Conservation (phyloP, 768 basidiomycete genomes). For the Russula sp. region DNA sequence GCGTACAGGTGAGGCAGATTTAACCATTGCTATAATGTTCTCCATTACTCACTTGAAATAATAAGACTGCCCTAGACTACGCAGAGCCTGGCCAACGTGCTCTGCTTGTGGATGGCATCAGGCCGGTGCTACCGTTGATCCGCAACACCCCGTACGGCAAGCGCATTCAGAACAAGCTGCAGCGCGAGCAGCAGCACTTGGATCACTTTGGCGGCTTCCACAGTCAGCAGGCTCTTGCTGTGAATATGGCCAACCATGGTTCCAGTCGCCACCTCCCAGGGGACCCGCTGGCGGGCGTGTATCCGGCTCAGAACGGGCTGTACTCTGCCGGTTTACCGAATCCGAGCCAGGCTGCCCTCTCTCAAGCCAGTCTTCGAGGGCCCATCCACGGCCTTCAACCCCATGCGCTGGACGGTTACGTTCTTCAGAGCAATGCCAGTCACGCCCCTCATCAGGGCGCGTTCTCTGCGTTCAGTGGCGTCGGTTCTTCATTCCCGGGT, state of each 20-base stretch:
- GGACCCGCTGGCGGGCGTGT: slow-evolving; percentile 57
- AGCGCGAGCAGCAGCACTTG: slow-evolving; percentile 71
- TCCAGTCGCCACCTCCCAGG: slow-evolving; percentile 49
- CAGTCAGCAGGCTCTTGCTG: slow-evolving; percentile 51
- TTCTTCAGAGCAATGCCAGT: slow-evolving; percentile 63
- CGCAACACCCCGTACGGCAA: slow-evolving; percentile 99
- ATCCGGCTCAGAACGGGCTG: slow-evolving; percentile 52
- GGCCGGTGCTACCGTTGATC: slow-evolving; percentile 96
- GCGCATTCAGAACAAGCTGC: slow-evolving; percentile 96
- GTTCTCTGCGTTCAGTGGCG: slow-evolving; percentile 45
- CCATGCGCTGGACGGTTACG: slow-evolving; percentile 74
- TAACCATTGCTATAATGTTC: not conserved
- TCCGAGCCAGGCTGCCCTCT: slow-evolving; percentile 44
- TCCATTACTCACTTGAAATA: slow-evolving; percentile 13
- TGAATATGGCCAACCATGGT: slow-evolving; percentile 45
- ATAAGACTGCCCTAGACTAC: slow-evolving; percentile 95
- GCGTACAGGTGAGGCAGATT: slow-evolving; percentile 60
- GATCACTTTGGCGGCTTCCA: slow-evolving; percentile 56
- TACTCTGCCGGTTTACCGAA: slow-evolving; percentile 55
- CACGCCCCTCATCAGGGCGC: slow-evolving; percentile 59
- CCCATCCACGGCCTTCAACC: slow-evolving; percentile 57
- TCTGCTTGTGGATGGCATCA: slow-evolving; percentile 92
- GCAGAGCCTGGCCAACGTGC: slow-evolving; percentile 91
- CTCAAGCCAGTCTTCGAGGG: slow-evolving; percentile 25
- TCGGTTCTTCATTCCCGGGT: slow-evolving; percentile 41